A percentile compares a stretch with the other conserved stretches of the same genome.
These are phyloP conservation scores for Eucalyptus erythrocorys DNA, from an alignment of 345 rosid genomes.

Conservation along the genomic window DNA sequence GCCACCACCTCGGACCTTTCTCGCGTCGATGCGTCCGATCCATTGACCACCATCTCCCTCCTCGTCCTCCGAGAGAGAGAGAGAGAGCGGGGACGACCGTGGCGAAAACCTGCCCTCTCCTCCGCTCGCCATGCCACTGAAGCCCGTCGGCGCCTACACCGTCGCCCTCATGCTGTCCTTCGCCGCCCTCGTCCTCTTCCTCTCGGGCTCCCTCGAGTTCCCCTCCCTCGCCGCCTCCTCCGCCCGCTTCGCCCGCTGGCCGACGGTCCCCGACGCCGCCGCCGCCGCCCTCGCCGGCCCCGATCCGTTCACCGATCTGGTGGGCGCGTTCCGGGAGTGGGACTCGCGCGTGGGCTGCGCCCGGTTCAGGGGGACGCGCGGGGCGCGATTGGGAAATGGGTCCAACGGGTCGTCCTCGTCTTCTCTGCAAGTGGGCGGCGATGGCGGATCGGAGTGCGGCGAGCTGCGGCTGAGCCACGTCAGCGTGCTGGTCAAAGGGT, in stretches of 20 bases:
- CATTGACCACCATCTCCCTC: background rate
- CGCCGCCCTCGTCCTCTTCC: conserved; percentile 54
- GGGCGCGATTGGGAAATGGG: conserved; percentile 12
- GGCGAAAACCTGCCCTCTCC: background rate
- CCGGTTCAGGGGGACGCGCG: conserved; percentile 38
- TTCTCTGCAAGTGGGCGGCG: conserved; percentile 39
- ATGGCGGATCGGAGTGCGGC: conserved; percentile 27
- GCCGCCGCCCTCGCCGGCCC: background rate
- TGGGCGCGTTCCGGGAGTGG: conserved; percentile 54
- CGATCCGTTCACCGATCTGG: conserved; percentile 53
- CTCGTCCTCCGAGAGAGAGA: background rate
- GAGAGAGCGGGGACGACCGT: background rate
- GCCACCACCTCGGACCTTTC: background rate
- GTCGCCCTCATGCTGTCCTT: conserved; percentile 48
- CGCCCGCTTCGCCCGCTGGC: background rate
- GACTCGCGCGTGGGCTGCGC: conserved; percentile 76
- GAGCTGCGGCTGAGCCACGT: conserved; percentile 53
- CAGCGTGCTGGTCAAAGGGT: conserved; percentile 72
- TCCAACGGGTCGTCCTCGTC: conserved; percentile 36
- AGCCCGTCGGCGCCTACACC: conserved; percentile 36
- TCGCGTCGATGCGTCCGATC: background rate
- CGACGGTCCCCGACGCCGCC: background rate
- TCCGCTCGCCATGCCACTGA: conserved; percentile 38
- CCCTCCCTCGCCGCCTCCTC: conserved; percentile 39
- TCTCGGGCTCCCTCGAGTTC: conserved; percentile 70